Conservation (phyloP, 345 rosid genomes). For the Populus ilicifolia region DNA sequence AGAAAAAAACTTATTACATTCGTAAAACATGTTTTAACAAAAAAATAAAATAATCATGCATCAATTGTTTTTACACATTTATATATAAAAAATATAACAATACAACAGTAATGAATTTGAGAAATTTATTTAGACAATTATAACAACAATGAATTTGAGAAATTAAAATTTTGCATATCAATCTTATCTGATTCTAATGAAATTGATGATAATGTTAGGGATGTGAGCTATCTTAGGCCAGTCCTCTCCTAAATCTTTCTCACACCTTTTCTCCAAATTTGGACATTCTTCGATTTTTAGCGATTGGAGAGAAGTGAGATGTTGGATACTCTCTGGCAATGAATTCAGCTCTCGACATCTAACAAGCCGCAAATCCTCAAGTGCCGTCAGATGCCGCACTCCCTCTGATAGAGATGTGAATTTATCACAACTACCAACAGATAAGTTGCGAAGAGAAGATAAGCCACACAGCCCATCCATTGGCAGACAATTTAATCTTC, state of each 20-base stretch:
- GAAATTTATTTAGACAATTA: too few relatives aligned
- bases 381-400: background rate
- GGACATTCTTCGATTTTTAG: background rate
- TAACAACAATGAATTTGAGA: too few relatives aligned
- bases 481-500: background rate
- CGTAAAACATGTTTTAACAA: too few relatives aligned
- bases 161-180: too few relatives aligned
- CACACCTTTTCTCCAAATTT: background rate
- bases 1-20: too few relatives aligned
- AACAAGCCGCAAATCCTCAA: accelerated
- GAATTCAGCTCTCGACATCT: background rate
- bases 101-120: too few relatives aligned
- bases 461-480: background rate
- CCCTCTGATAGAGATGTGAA: background rate
- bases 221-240: constrained; percentile 7
- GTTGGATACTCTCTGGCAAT: background rate
- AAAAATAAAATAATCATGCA: too few relatives aligned
- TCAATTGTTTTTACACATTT: too few relatives aligned
- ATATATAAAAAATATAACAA: too few relatives aligned
- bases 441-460: background rate
- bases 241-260: background rate
- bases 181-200: too few relatives aligned
- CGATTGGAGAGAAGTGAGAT: background rate
- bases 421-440: accelerated
- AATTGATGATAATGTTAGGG: background rate